Base-by-base conservation (phyloP, 1,284 basidiomycete species). In the Sphaerobolus stellatus region DNA sequence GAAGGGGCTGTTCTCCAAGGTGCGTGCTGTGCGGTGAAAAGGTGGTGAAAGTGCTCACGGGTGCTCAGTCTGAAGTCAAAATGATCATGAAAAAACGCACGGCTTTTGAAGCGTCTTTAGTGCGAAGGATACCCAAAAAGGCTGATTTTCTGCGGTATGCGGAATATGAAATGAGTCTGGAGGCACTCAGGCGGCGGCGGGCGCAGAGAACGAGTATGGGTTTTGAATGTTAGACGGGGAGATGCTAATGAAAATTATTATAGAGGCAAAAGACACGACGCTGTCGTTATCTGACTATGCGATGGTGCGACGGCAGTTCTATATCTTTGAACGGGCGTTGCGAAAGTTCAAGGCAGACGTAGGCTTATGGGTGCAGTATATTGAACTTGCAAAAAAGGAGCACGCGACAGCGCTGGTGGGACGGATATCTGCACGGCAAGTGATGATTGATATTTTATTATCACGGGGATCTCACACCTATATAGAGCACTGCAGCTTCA, bases 121-220 rank as follows among this genome's bases (percentile, higher is more conserved):
- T 97, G 9, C 83, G 94, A 47, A 81, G 91, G 54, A 81, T 91
- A 36, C 86, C 92, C 3, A 86, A 89, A 68, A 94, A 94, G 72
- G 77, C 82, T 18, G 96, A 98, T 74, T 98, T 88, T 73, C 75
- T 96, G 63, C 86, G 90, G 50, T 98, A 99, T 75, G 87, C 87
- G 38, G 83, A 91, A 24, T 98, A 97, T 71, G 95, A 98, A 74
- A 92, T 92, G 81, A 83, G 82, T 29, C 79, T 97, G 27, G 94
- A 97, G 69, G 80, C 85, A 33, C 73, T 97, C 56, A 76, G 92
- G 33, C 78, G 81, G 64, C 90, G 92, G 62, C 78, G 94, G 46
- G 79, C 81, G 43, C 80, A 86, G 64, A 76, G 90, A 52, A 66
- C 92, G 51, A 83, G 92, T 94, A 65, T 56, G 87, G 79, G 41